Evolutionary conservation across 169 alveolate genomes (phyloP).

Genomic region (Plasmodium knowlesi): DNA sequence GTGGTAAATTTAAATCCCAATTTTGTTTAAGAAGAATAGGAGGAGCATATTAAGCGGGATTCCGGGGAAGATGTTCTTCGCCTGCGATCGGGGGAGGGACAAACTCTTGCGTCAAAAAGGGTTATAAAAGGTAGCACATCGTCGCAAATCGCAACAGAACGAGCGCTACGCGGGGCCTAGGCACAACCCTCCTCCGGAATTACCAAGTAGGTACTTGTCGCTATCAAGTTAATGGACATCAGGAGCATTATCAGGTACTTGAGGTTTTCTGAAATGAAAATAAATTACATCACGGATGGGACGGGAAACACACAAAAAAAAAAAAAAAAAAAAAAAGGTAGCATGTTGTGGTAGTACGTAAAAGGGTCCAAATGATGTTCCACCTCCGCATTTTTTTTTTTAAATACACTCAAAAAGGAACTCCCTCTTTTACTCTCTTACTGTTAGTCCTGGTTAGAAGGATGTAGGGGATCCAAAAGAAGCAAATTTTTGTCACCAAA

Average conservation of each 20-base stretch:
- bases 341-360: neutral
- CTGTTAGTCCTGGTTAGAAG: conserved; percentile 20
- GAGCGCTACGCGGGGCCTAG: neutral
- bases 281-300: neutral
- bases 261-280: conserved; percentile 23
- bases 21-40: conserved; percentile 35
- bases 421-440: neutral
- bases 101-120: neutral
- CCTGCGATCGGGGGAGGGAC: conserved; percentile 7
- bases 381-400: neutral
- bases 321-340: neutral
- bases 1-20: conserved; percentile 17
- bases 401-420: neutral
- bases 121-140: neutral
- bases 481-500: conserved; percentile 40
- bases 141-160: neutral
- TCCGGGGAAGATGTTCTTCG: conserved; percentile 37
- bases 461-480: conserved; percentile 72
- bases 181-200: neutral
- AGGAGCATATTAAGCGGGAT: conserved; percentile 49
- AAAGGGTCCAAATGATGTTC: neutral
- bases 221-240: conserved; percentile 29
- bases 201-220: conserved; percentile 65
- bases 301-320: neutral
- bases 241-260: conserved; percentile 49